Evolutionary conservation across 2,329 filamentous ascomycete genomes (phyloP), one percentile per base, ranked within the genome.

Genomic region (Exutisphaerella laricina): DNA sequence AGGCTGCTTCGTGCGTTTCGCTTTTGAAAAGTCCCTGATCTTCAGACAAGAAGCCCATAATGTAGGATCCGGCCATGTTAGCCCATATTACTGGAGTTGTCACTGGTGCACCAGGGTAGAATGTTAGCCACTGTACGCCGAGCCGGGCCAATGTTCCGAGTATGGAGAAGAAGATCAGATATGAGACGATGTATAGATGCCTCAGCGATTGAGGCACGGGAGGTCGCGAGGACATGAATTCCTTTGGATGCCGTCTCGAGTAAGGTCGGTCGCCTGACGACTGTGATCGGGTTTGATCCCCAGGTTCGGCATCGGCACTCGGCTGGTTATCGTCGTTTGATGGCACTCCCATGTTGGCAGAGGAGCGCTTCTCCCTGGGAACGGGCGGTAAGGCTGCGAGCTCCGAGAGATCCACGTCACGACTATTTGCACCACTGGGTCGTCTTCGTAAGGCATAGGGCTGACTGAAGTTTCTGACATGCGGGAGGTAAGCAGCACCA

Each of bases 1-100:
- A 13, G 17, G 14, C 23, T 60, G 5, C 61, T 65, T 6, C 78
- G 79, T 23, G 32, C 77, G 78, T 82, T 66, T 85, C 81, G 45
- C 79, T 66, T 21, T 76, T 77, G 62, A 94, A 94, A 5, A 94
- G 68, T 55, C 76, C 80, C 49, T 79, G 73, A 58, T 95, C 87
- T 66, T 95, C 86, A 7, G 78, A 69, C 2, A 96, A 73, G 59
- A 94, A 94, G 2, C 92, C 90, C 78, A 97, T 85, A 45, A 94
- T 54, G 0, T 94, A 60, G 42, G 85, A 84, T 1, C 90, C 90
- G 1, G 73, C 79, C 34, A 95, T 82, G 58, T 97, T 96, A 47
- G 88, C 82, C 90, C 90, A 97, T 16, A 94, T 66, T 2, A 85
- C 81, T 38, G 79, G 76, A 42, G 86, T 89, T 4, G 79, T 70